Base-by-base conservation (phyloP, 345 rosid species). In the Crucihimalaya himalaica region DNA sequence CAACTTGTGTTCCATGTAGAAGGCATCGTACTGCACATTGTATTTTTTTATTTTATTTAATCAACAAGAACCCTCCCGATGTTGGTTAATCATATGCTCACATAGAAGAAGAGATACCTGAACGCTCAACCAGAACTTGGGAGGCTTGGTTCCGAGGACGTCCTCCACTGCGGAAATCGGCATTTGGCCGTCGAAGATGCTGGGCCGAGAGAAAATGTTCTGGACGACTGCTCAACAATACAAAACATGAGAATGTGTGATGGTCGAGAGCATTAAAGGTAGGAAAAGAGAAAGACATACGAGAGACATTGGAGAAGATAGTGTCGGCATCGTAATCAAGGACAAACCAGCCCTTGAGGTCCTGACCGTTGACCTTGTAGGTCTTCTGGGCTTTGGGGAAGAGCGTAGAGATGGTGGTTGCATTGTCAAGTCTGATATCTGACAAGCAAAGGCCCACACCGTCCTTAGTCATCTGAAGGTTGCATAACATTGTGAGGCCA, bases 121-220 rank as follows among this genome's bases (percentile, higher is more conserved):
- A 78, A 91, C 90, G 75, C 83, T 91, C 68, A 93, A 45, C 97
- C 98, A 93, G 35, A 89, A 80, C n/a, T 63, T 68, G 5, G 85
- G 76, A 34, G 87, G 84, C 42, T 51, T 83, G 37, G 68, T 13
- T 9, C 67, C 81, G 1, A 68, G 19, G 9, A 84, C 81, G 55
- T 88, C 92, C n/a, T 89, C 93, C 31, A 88, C 81, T 0, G 87
- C 54, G 0, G 85, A 46, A 15, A 89, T 15, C 0, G 83, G 79
- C 70, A 82, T 15, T 20, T 14, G 59, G n/a, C 76, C 81, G 46
- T 91, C 97, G 9, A 87, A 93, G 9, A 29, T 19, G 68, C 70
- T 64, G 3, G 97, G 72, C 5, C 98, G 81, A 43, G 88, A 79
- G 68, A 68, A 69, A 23, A 80, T 68, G 40, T 71, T 86, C 63